Evolutionary conservation across 2,329 filamentous ascomycete genomes (phyloP), one percentile per base, ranked within the genome.

Genomic region (Chaetoscypha palmicola): DNA sequence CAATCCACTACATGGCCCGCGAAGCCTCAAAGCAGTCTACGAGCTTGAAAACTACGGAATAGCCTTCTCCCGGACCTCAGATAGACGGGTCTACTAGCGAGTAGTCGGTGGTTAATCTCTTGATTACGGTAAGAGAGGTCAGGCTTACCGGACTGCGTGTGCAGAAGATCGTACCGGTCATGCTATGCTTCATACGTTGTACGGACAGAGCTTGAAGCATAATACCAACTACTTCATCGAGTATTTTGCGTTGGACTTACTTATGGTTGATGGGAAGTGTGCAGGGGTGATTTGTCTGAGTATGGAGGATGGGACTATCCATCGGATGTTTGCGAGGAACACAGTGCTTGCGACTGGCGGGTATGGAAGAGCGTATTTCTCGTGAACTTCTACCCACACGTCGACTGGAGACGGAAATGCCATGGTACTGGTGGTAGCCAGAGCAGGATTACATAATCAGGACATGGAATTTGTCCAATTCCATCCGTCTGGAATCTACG

Each of bases 1-100:
- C 74, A 20, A 76, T 78, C 45, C 73, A 77, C 57, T 77, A 77
- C 59, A 77, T 78, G 74, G 75, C 71, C 5, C 64, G 70, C 44
- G 72, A 74, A 62, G 73, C 74, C 5, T 72, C 5, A 66, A 68
- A 40, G 70, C 71, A 9, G 69, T 77, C 26, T 71, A 73, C 51
- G 74, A 78, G 57, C 63, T 76, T 21, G 73, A 76, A 53, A 70
- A 72, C 46, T 75, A 74, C 49, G 72, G 72, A 30, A 72, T 73
- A 64, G 69, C 73, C 0, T 76, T 76, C 48, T 72, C 68, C n/a
- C 56, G 69, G 7, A 72, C 68, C 1, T 52, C 55, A 9, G 64
- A 68, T 35, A 69, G 69, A 11, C 65, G 54, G 16, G 70, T 71
- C 24, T 72, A 72, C 49, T 70, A 72, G 50, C 61, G 70, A 24